phyloP scores from a whole-genome alignment of 306 rosid species.

The Medicago lupulina region DNA sequence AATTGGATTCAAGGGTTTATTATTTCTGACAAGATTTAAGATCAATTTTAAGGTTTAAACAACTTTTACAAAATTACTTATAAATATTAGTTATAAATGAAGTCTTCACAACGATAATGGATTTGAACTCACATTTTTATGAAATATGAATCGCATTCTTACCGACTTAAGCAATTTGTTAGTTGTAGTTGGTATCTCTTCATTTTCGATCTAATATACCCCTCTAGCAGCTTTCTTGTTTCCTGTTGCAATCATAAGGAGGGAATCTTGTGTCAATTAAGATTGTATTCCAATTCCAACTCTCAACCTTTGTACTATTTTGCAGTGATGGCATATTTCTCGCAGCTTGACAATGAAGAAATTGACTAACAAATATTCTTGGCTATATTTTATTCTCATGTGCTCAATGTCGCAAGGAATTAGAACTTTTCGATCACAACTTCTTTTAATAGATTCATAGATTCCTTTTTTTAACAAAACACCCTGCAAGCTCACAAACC shows the following conservation, averaged over 20 bases:
- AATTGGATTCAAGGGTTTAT: too few species aligned
- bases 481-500: constrained; percentile 9
- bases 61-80: background rate
- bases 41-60: background rate
- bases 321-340: constrained; percentile 36
- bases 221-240: constrained; percentile 5
- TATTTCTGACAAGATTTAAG: too few species aligned
- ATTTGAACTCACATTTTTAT: background rate
- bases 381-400: constrained; percentile 34
- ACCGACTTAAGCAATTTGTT: background rate
- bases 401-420: constrained; percentile 25
- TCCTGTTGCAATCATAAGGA: constrained; percentile 30
- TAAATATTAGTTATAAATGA: background rate
- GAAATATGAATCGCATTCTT: background rate
- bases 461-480: constrained; percentile 29
- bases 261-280: constrained; percentile 2
- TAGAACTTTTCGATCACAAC: constrained; percentile 34
- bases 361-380: constrained; percentile 38
- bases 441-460: constrained; percentile 38
- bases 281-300: constrained; percentile 15
- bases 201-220: constrained; percentile 18
- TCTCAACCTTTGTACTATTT: constrained; percentile 23
- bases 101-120: background rate
- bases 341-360: constrained; percentile 44
- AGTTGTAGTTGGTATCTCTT: constrained; percentile 4